A percentile compares a stretch with the other conserved stretches of the same genome.
These are phyloP conservation scores for Gnomoniopsis smithogilvyi DNA, from an alignment of 2,329 filamentous ascomycete species.

Conservation along the genomic window DNA sequence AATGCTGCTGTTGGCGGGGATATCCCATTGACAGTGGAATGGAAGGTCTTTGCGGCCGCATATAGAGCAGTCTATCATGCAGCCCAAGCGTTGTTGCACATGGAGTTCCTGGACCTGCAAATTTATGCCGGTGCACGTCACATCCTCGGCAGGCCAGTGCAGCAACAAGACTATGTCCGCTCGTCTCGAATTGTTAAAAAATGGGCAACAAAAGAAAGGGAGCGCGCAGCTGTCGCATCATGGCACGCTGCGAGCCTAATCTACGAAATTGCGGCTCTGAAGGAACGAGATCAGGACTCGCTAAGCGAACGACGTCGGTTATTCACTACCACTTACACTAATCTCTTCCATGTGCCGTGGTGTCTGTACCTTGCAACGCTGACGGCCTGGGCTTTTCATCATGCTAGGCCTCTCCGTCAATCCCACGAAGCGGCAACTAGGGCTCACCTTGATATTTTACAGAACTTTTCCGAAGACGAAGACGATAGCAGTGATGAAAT, in stretches of 20 bases:
- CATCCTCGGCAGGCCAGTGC: constrained; percentile 55
- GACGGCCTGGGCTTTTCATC: constrained; percentile 56
- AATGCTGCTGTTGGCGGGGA: constrained; percentile 22
- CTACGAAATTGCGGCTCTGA: constrained; percentile 34
- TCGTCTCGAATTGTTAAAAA: constrained; percentile 48
- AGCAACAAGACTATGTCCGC: constrained; percentile 44
- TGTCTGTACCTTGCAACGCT: constrained; percentile 58
- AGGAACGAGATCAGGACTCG: neutral
- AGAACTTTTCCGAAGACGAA: neutral
- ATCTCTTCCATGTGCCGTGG: constrained; percentile 61
- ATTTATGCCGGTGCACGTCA: constrained; percentile 58
- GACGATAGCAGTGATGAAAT: constrained; percentile 37
- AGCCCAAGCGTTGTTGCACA: constrained; percentile 52
- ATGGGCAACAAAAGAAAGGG: constrained; percentile 36
- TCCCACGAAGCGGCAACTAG: constrained; percentile 2
- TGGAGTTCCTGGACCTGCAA: constrained; percentile 59
- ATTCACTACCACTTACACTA: constrained; percentile 27
- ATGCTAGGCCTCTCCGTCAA: constrained; percentile 27
- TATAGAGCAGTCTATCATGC: constrained; percentile 57
- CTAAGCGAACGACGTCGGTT: neutral
- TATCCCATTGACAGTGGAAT: constrained; percentile 29
- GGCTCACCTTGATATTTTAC: constrained; percentile 22
- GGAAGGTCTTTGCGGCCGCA: constrained; percentile 44
- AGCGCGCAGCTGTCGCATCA: constrained; percentile 39
- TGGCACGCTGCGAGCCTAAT: constrained; percentile 54